These are phyloP conservation scores for Xylaria sp. DNA, from an alignment of 2,329 filamentous ascomycete species.

Conservation along the genomic window DNA sequence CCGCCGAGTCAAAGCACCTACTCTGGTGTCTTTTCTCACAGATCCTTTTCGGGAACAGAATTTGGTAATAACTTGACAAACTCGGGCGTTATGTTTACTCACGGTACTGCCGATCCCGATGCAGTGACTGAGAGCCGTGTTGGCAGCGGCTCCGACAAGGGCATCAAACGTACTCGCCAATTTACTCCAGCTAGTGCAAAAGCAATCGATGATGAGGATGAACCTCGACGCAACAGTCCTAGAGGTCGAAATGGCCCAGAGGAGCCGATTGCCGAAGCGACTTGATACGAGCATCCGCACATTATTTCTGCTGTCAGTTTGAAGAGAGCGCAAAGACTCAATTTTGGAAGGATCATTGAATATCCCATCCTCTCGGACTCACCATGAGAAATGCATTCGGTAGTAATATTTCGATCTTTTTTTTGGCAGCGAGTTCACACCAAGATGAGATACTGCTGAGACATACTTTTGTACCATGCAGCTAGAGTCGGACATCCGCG, in stretches of 20 bases:
- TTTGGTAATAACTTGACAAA: conserved; percentile 43
- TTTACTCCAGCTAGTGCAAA: conserved; percentile 55
- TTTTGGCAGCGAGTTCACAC: conserved; percentile 18
- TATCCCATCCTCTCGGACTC: conserved; percentile 31
- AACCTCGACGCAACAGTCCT: conserved; percentile 48
- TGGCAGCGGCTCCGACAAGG: conserved; percentile 41
- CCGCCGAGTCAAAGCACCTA: conserved; percentile 39
- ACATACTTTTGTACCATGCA: conserved; percentile 13
- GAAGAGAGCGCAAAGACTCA: background rate
- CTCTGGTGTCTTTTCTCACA: conserved; percentile 39
- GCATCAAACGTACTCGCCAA: conserved; percentile 53
- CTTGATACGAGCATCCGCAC: conserved; percentile 23
- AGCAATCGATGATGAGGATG: conserved; percentile 55
- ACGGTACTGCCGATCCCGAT: conserved; percentile 30
- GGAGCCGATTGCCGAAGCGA: conserved; percentile 26
- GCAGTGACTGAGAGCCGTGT: conserved; percentile 21
- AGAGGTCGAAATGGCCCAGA: conserved; percentile 33
- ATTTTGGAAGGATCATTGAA: conserved; percentile 41
- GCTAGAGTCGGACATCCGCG: conserved; percentile 6
- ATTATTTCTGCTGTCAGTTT: background rate
- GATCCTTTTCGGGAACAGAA: conserved; percentile 39
- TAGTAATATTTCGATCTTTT: conserved; percentile 18
- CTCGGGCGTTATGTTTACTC: conserved; percentile 30
- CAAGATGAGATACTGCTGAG: conserved; percentile 10
- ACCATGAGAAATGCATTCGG: conserved; percentile 11